phyloP scores from a whole-genome alignment of 805 yeast species.

The Metschnikowia drakensbergensis region DNA sequence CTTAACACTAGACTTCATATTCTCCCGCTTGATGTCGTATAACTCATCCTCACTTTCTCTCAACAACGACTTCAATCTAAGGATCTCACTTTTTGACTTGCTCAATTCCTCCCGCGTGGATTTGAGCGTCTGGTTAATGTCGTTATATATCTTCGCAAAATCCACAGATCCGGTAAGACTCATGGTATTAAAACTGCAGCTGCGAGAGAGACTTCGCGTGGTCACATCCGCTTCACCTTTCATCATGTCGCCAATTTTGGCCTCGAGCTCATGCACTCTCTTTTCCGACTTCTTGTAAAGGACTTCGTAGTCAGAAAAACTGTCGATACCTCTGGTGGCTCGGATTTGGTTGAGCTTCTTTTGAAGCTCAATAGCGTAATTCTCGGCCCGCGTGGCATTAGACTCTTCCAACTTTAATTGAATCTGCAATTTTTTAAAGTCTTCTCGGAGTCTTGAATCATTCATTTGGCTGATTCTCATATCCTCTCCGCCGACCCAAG shows the following conservation, averaged over 20 bases:
- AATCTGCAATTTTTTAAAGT: slow-evolving; percentile 45
- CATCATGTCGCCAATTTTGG: slow-evolving; percentile 14
- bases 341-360: slow-evolving; percentile 41
- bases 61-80: slow-evolving; percentile 38
- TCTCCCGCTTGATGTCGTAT: slow-evolving; percentile 40
- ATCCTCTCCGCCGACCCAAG: slow-evolving; percentile 34
- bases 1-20: slow-evolving; percentile 34
- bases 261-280: slow-evolving; percentile 33
- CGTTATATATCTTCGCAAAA: slow-evolving; percentile 48
- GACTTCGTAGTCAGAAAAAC: slow-evolving; percentile 33
- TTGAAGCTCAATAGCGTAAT: slow-evolving; percentile 42
- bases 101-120: slow-evolving; percentile 43
- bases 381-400: slow-evolving; percentile 50
- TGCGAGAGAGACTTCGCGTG: slow-evolving; percentile 21
- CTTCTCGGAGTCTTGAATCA: slow-evolving; percentile 24
- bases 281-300: slow-evolving; percentile 34
- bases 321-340: slow-evolving; percentile 36
- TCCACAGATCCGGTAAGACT: slow-evolving; percentile 31
- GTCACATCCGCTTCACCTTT: slow-evolving; percentile 8
- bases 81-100: slow-evolving; percentile 39
- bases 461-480: slow-evolving; percentile 15
- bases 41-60: slow-evolving; percentile 43
- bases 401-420: slow-evolving; percentile 50
- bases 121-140: slow-evolving; percentile 43
- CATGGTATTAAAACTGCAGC: slow-evolving; percentile 33